phyloP scores from a whole-genome alignment of 1,139 yeast species.

The Candida neerlandica region DNA sequence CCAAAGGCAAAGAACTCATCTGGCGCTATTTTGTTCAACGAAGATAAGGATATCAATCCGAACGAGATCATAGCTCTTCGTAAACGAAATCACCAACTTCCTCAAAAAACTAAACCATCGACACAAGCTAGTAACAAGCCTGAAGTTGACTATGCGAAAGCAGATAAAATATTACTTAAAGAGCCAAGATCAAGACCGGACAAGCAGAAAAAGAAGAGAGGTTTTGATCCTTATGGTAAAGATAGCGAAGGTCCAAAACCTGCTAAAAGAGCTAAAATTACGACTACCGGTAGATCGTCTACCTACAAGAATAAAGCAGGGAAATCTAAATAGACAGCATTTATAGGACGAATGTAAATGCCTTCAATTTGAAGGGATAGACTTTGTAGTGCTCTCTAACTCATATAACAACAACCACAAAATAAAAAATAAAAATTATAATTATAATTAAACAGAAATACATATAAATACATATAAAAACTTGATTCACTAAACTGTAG shows the following conservation, averaged over 20 bases:
- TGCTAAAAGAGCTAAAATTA: constrained; percentile 45
- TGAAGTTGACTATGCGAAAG: constrained; percentile 49
- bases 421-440: too few species aligned
- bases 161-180: constrained; percentile 49
- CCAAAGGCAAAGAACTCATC: neutral
- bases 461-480: too few species aligned
- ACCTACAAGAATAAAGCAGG: constrained; percentile 41
- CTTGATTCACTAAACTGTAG: too few species aligned
- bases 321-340: constrained; percentile 7
- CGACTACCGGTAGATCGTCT: constrained; percentile 49
- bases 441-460: too few species aligned
- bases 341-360: too few species aligned
- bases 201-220: constrained; percentile 40
- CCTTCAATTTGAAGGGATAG: too few species aligned
- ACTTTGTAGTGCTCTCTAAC: too few species aligned
- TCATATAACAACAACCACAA: too few species aligned
- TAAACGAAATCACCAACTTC: constrained; percentile 22
- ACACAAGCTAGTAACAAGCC: constrained; percentile 10
- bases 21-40: constrained; percentile 12
- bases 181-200: constrained; percentile 23
- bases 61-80: constrained; percentile 62
- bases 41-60: constrained; percentile 26
- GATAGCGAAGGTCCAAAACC: constrained; percentile 53
- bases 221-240: constrained; percentile 62
- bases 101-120: constrained; percentile 15